These are phyloP conservation scores for Populus hybrid DNA, from an alignment of 441 rosid genomes.

Conservation along the genomic window DNA sequence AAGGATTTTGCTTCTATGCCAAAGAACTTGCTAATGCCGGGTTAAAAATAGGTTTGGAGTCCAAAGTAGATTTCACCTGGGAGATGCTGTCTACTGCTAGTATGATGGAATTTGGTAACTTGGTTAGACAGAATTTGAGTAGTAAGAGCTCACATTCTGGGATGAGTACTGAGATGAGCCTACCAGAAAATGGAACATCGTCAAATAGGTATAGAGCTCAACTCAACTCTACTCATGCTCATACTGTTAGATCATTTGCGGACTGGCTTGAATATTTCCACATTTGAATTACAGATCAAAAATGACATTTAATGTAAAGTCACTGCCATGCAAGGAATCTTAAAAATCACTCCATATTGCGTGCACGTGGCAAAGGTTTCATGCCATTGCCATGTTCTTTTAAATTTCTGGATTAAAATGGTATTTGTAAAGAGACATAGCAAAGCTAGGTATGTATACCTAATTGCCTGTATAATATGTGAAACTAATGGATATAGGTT, in stretches of 20 bases:
- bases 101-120: conserved; percentile 29
- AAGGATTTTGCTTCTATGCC: conserved; percentile 55
- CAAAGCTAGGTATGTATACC: neutral
- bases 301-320: neutral
- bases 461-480: neutral
- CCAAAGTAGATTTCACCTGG: conserved; percentile 27
- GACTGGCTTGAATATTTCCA: conserved; percentile 3
- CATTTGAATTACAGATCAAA: neutral
- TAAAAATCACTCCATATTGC: neutral
- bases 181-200: conserved; percentile 25
- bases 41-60: conserved; percentile 23
- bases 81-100: conserved; percentile 31
- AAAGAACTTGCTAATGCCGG: conserved; percentile 44
- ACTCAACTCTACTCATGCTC: conserved; percentile 8
- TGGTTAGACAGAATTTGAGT: conserved; percentile 23
- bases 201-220: conserved; percentile 37
- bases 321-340: neutral
- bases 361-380: neutral
- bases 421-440: neutral
- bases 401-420: neutral
- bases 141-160: conserved; percentile 25
- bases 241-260: neutral
- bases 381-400: neutral
- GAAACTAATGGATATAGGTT: neutral
- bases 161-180: conserved; percentile 27